These are phyloP conservation scores for Cunninghamia lanceolata DNA, from an alignment of 75 land plant genomes.

Conservation along the genomic window DNA sequence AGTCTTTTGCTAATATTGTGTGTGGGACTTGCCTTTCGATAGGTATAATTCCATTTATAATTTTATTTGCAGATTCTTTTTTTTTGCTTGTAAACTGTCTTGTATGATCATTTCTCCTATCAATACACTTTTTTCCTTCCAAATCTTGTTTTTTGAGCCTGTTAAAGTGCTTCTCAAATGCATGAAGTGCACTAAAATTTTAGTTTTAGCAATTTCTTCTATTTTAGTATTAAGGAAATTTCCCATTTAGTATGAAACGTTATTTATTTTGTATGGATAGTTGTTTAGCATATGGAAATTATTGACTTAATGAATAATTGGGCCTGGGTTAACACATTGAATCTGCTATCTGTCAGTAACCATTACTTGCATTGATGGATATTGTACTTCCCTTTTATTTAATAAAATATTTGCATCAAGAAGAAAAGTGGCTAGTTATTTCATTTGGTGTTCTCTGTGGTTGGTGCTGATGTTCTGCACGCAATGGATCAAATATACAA, in stretches of 20 bases:
- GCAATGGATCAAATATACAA: too few relatives aligned
- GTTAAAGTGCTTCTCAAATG: not conserved
- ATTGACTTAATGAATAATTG: not conserved
- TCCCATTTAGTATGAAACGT: not conserved
- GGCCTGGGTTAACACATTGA: not conserved
- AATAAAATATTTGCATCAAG: not conserved
- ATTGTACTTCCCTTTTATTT: too few relatives aligned
- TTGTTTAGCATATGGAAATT: not conserved
- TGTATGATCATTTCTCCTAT: not conserved
- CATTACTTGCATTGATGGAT: too few relatives aligned
- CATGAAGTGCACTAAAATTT: not conserved
- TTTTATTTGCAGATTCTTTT: not conserved
- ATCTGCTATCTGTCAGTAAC: not conserved
- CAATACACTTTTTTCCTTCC: not conserved
- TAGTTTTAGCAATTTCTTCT: not conserved
- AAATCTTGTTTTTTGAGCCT: not conserved
- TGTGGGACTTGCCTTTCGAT: slow-evolving; percentile 87
- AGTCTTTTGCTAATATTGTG: slow-evolving; percentile 91
- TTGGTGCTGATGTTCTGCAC: not conserved
- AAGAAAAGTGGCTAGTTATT: too few relatives aligned
- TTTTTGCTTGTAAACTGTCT: not conserved
- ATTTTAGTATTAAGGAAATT: not conserved
- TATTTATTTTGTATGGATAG: not conserved
- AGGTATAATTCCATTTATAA: slow-evolving; percentile 35
- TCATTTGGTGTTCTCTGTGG: not conserved